Evolutionary conservation across 2,329 filamentous ascomycete species (phyloP), one percentile per base, ranked within the genome.

Genomic region (Fusarium subglutinans): DNA sequence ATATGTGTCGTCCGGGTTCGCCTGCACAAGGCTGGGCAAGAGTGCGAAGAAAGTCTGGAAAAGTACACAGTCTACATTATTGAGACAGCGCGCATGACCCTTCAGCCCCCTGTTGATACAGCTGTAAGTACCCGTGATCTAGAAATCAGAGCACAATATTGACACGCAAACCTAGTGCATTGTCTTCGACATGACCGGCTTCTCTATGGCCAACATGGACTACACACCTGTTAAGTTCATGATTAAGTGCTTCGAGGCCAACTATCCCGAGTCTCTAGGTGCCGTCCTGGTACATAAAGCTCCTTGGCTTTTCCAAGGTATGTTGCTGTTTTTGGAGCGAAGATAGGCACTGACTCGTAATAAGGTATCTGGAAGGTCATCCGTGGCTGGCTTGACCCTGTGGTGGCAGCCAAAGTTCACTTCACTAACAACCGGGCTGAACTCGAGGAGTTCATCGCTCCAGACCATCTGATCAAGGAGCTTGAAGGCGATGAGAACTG

Each of bases 221-320:
- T 98, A 98, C 82, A 90, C 93, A 0, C 96, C 96, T 3, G 94
- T 99, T 65, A 99, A 98, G 80, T 99, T 98, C 84, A 98, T 99
- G 93, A 98, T 99, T 83, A 97, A 98, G 83, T 98, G 95, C 82
- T 99, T 99, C 80, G 96, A 99, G 85, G 96, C 96, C 69, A 98
- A 99, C 82, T 99, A 98, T 78, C 96, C 96, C 2, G 96, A 99
- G 82, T 96, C 91, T 54, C 88, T 99, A 3, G 96, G 96, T 35
- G 89, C 93, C 5, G 94, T 98, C 6, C 89, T 98, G 51, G 94
- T 99, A 43, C 96, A 99, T 86, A 98, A 98, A 82, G 92, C 96
- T 2, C 96, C 96, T 8, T 99, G 96, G 96, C 86, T 99, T 51
- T 99, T 99, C 85, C 95, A 97, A 86, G 92, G 94, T 92, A 83